Evolutionary conservation across 805 yeast species (phyloP), one percentile per base, ranked within the genome.

Genomic region (Wickerhamomyces hampshirensis): DNA sequence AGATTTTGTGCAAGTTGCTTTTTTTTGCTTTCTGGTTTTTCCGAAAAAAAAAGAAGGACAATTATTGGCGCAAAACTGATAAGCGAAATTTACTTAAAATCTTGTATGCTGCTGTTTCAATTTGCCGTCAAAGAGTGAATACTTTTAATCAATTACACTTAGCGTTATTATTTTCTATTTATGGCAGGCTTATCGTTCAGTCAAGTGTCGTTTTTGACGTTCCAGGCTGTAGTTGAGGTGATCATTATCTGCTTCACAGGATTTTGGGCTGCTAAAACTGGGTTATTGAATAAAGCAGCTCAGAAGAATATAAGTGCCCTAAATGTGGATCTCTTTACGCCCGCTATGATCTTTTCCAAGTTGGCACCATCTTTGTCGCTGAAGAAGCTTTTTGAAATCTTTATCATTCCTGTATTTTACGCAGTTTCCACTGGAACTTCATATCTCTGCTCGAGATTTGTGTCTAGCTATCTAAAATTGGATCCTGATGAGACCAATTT

Each of bases 321-420:
- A 35, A 91, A 91, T 55, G 97, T 93, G 26, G 91, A 86, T 61
- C 65, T 91, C 35, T 91, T 93, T 67, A 93, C 98, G 15, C 98
- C 98, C 6, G 89, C 96, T 49, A 75, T 91, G 68, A 88, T 91
- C 50, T 93, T 91, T 61, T 73, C 86, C 46, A 93, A 93, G 58
- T 66, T 78, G 51, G 84, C 81, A 1, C 69, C 75, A 16, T 65
- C 77, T 9, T 63, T 93, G 31, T 80, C 93, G 5, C 60, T 89
- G 42, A 70, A 78, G 47, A 89, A 87, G 53, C 71, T 93, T 52
- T 55, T 80, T 28, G 97, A 91, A 53, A 75, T 91, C 33, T 72
- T 85, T 31, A 66, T 89, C 33, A 87, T 91, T 41, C 98, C 98
- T 10, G 61, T 88, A 8, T 77, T 91, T 45, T 91, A 73, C 58